A percentile compares a stretch with the other conserved stretches of the same genome.
Conservation (phyloP, 2,329 filamentous ascomycete species). For the Hysterium pulicare region DNA sequence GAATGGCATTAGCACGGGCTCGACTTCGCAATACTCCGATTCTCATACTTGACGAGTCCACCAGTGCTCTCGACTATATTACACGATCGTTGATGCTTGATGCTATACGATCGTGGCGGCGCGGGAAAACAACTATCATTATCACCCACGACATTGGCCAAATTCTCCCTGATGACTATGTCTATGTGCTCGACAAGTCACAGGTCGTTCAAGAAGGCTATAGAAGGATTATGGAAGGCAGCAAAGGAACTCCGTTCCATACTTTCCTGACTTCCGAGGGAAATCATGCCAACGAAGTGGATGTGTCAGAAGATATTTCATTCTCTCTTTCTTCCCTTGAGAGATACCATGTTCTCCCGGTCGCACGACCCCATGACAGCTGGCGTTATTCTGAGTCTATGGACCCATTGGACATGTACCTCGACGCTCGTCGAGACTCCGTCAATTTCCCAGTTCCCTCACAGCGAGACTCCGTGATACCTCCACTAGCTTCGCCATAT, state of each 20-base stretch:
- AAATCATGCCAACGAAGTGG: neutral
- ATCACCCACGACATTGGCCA: conserved; percentile 87
- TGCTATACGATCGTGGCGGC: conserved; percentile 72
- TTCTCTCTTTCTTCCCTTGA: neutral
- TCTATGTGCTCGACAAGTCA: conserved; percentile 75
- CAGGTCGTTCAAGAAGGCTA: conserved; percentile 66
- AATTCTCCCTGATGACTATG: conserved; percentile 68
- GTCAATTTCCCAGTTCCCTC: neutral
- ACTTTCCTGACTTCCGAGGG: conserved; percentile 19
- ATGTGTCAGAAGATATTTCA: neutral
- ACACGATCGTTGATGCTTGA: conserved; percentile 68
- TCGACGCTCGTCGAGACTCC: neutral
- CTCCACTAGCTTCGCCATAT: conserved; percentile 3
- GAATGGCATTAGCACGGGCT: conserved; percentile 76
- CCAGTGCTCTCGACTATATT: conserved; percentile 76
- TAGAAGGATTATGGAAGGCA: conserved; percentile 52
- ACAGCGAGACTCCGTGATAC: neutral
- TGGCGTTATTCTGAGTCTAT: neutral
- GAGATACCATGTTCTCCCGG: neutral
- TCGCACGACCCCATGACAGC: neutral
- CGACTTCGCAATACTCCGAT: conserved; percentile 73
- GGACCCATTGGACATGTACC: neutral
- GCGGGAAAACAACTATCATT: conserved; percentile 80
- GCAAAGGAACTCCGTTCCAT: conserved; percentile 47
- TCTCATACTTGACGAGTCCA: conserved; percentile 83